Conservation (phyloP, 2,329 filamentous ascomycete genomes). For the Grosmannia huntii region DNA sequence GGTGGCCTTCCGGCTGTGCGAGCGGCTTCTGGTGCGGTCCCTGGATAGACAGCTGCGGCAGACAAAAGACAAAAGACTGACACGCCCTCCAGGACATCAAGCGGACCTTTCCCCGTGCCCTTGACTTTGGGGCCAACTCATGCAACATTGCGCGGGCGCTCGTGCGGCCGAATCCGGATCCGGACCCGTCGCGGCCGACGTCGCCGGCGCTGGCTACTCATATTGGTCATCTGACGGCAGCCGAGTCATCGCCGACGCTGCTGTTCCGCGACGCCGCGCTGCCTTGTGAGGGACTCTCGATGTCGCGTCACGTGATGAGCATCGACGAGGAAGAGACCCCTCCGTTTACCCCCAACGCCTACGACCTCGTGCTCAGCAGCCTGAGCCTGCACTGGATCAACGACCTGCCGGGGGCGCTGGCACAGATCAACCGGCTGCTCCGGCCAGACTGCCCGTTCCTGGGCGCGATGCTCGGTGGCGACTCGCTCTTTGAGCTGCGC, state of each 20-base stretch:
- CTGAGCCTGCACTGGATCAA: constrained; percentile 96
- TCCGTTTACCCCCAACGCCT: constrained; percentile 59
- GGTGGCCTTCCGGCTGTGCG: constrained; percentile 70
- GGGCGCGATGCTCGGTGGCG: constrained; percentile 91
- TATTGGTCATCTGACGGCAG: constrained; percentile 63
- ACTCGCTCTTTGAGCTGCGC: constrained; percentile 85
- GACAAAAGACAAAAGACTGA: too few species aligned
- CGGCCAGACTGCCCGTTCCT: constrained; percentile 89
- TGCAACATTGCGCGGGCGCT: constrained; percentile 86
- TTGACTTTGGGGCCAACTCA: constrained; percentile 90
- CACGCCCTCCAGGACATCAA: constrained; percentile 63
- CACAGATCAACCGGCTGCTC: constrained; percentile 73
- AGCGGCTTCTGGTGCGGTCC: constrained; percentile 50
- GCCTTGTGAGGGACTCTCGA: constrained; percentile 59
- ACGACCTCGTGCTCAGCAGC: constrained; percentile 83
- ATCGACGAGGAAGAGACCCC: constrained; percentile 50
- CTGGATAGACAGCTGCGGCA: too few species aligned
- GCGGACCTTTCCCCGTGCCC: constrained; percentile 66
- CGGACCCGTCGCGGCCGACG: constrained; percentile 38
- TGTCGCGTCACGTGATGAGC: constrained; percentile 62
- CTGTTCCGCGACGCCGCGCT: constrained; percentile 68
- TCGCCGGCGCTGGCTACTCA: constrained; percentile 56
- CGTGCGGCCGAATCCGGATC: constrained; percentile 55
- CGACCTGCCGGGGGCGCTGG: constrained; percentile 73
- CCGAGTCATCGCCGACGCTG: constrained; percentile 65